These are phyloP conservation scores for Mycena galericulata DNA, from an alignment of 768 basidiomycete species.

Conservation along the genomic window DNA sequence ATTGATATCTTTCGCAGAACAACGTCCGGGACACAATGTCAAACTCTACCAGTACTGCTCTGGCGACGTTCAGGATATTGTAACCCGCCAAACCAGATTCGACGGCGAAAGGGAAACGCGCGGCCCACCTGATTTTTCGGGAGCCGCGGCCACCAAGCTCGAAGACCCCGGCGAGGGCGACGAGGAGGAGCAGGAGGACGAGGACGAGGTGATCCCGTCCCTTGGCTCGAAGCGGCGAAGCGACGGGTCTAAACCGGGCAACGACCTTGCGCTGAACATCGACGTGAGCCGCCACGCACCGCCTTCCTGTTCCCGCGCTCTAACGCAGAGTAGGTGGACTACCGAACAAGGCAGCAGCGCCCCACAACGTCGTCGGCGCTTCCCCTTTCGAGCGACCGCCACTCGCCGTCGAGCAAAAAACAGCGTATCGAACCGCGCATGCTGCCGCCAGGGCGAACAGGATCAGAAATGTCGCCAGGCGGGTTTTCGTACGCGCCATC, in stretches of 20 bases:
- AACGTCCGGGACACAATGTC: conserved; percentile 72
- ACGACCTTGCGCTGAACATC: conserved; percentile 27
- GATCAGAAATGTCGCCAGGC: background rate
- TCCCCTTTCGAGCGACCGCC: conserved; percentile 33
- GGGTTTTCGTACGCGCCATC: conserved; percentile 33
- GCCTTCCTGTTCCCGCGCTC: background rate
- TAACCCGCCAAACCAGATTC: conserved; percentile 68
- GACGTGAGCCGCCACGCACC: conserved; percentile 21
- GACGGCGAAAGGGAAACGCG: conserved; percentile 52
- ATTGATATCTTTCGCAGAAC: conserved; percentile 52
- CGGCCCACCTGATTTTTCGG: conserved; percentile 51
- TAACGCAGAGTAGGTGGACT: conserved; percentile 17
- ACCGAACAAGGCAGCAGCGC: conserved; percentile 17
- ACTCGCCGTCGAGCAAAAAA: conserved; percentile 34
- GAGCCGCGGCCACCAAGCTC: conserved; percentile 38
- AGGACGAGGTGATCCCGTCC: conserved; percentile 38
- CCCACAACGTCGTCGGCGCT: conserved; percentile 20
- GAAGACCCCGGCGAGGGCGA: conserved; percentile 44
- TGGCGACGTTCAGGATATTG: conserved; percentile 65
- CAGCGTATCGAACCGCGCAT: conserved; percentile 31
- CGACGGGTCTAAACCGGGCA: conserved; percentile 16
- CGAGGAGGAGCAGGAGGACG: conserved; percentile 45
- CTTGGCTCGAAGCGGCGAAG: conserved; percentile 29
- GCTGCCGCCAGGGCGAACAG: conserved; percentile 10
- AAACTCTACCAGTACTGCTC: conserved; percentile 84